Evolutionary conservation across 2,329 filamentous ascomycete genomes (phyloP).

Genomic region (Lomentospora prolificans): DNA sequence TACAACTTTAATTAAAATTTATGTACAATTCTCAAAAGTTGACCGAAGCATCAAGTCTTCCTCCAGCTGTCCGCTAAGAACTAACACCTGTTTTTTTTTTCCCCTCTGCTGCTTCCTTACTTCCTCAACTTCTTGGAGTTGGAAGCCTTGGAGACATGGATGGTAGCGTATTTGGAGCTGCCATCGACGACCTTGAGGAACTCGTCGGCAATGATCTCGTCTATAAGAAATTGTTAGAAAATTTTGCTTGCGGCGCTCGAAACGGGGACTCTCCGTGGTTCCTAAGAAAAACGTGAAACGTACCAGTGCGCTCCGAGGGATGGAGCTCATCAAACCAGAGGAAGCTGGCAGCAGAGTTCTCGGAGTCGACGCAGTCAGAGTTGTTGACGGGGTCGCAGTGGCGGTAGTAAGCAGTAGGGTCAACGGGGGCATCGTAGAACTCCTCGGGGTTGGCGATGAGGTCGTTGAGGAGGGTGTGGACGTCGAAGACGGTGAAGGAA

Average conservation of each 20-base stretch:
- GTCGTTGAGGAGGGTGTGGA: constrained; percentile 54
- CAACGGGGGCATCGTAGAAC: constrained; percentile 55
- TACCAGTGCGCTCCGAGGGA: constrained; percentile 50
- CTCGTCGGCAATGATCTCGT: constrained; percentile 27
- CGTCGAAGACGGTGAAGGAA: constrained; percentile 56
- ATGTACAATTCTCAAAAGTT: background rate
- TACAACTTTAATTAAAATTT: background rate
- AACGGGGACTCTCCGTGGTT: too few species aligned
- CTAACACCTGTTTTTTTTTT: background rate
- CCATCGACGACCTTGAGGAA: constrained; percentile 31
- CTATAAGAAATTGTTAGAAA: constrained; percentile 12
- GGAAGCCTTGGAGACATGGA: constrained; percentile 13
- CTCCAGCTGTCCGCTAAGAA: background rate
- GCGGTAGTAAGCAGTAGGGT: constrained; percentile 49
- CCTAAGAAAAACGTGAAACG: too few species aligned
- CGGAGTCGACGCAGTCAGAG: constrained; percentile 26
- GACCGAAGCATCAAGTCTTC: background rate
- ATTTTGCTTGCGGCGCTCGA: too few species aligned
- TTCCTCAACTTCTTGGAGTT: background rate
- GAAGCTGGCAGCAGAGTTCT: constrained; percentile 45
- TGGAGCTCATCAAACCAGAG: constrained; percentile 68
- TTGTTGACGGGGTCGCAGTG: constrained; percentile 32
- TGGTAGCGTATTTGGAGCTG: constrained; percentile 29
- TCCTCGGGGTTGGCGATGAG: constrained; percentile 49
- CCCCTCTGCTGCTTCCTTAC: background rate